phyloP scores from a whole-genome alignment of 192 early-diverging fungal species.

The Paraglomus brasilianum region DNA sequence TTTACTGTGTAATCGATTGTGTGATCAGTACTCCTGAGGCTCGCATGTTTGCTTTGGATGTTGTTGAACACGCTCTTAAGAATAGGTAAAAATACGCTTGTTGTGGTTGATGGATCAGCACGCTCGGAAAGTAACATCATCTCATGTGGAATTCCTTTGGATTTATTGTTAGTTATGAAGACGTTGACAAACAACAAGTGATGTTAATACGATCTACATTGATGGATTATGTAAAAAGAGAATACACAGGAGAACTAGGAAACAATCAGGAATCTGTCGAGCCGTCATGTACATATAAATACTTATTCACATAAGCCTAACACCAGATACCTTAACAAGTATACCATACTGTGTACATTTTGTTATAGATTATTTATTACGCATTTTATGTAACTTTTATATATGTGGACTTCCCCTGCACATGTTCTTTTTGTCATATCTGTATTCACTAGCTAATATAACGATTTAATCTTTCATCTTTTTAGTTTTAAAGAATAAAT shows the following conservation, averaged over 20 bases:
- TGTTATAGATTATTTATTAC: background rate
- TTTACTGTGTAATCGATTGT: slow-evolving; percentile 16
- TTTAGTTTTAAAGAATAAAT: slow-evolving; percentile 74
- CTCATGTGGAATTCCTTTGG: background rate
- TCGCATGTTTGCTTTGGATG: slow-evolving; percentile 84
- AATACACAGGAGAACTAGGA: slow-evolving; percentile 47
- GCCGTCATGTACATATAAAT: slow-evolving; percentile 38
- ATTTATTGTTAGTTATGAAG: slow-evolving; percentile 43
- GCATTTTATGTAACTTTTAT: background rate
- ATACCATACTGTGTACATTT: too few species aligned
- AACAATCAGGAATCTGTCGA: slow-evolving; percentile 43
- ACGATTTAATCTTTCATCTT: background rate
- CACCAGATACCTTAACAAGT: too few species aligned
- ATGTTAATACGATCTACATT: slow-evolving; percentile 53
- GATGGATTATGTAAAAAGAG: slow-evolving; percentile 58
- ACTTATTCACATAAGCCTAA: too few species aligned
- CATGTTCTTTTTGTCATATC: background rate
- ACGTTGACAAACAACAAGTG: slow-evolving; percentile 48
- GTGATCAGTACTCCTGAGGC: slow-evolving; percentile 63
- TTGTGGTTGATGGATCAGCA: slow-evolving; percentile 30
- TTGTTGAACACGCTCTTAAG: slow-evolving; percentile 69
- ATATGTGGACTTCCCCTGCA: background rate
- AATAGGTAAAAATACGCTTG: slow-evolving; percentile 46
- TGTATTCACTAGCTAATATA: too few species aligned
- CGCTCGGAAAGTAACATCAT: background rate